A percentile compares a stretch with the other conserved stretches of the same genome.
These are phyloP conservation scores for Trichosporon coremiiforme DNA, from an alignment of 1,284 basidiomycete genomes.

Conservation along the genomic window DNA sequence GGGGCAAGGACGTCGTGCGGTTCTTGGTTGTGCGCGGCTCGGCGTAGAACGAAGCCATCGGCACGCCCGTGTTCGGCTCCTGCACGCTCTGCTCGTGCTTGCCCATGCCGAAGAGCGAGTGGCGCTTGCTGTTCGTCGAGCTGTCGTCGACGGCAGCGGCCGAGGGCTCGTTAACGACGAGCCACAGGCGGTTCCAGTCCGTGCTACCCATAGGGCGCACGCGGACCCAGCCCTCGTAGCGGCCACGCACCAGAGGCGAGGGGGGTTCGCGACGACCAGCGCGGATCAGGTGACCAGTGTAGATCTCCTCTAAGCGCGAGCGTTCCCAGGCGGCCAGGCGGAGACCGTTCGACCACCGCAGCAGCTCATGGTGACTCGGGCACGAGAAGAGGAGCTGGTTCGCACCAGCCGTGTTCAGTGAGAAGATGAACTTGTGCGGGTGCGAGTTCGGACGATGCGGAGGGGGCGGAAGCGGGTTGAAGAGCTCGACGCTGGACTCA, in stretches of 20 bases:
- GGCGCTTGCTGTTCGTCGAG: slow-evolving; percentile 35
- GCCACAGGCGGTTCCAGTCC: slow-evolving; percentile 93
- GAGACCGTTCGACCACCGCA: slow-evolving; percentile 89
- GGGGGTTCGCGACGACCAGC: slow-evolving; percentile 68
- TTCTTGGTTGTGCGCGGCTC: slow-evolving; percentile 50
- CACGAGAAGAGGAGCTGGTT: slow-evolving; percentile 89
- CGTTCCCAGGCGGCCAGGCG: slow-evolving; percentile 94
- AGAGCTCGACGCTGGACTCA: slow-evolving; percentile 59
- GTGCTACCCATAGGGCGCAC: slow-evolving; percentile 90
- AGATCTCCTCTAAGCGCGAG: slow-evolving; percentile 92
- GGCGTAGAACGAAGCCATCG: slow-evolving; percentile 55
- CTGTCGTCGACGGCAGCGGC: slow-evolving; percentile 34
- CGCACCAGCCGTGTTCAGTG: slow-evolving; percentile 90
- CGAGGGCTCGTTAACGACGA: slow-evolving; percentile 65
- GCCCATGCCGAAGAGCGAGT: slow-evolving; percentile 52
- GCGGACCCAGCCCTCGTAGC: slow-evolving; percentile 88
- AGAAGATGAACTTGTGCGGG: slow-evolving; percentile 72
- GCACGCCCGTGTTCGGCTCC: slow-evolving; percentile 51
- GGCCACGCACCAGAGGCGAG: slow-evolving; percentile 68
- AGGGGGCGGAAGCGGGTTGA: slow-evolving; percentile 60
- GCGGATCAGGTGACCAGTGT: slow-evolving; percentile 89
- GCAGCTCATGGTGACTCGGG: slow-evolving; percentile 67
- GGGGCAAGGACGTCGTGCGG: slow-evolving; percentile 42
- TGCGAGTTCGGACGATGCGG: slow-evolving; percentile 58
- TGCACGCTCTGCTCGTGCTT: slow-evolving; percentile 62